phyloP scores from a whole-genome alignment of 208 protist species.

The Crithidia fasciculata region DNA sequence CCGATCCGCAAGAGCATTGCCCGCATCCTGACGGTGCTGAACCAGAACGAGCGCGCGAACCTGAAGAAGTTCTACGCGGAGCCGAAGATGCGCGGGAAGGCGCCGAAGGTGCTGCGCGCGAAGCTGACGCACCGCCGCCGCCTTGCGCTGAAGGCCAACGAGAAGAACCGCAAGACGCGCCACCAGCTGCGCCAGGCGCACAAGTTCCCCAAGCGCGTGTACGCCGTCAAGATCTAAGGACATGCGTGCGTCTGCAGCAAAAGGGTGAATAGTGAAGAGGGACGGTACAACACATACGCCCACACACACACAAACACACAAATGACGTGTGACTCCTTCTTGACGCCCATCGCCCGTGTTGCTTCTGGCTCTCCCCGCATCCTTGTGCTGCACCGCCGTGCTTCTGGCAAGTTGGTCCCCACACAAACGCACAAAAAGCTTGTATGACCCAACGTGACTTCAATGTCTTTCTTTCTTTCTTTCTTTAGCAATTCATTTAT shows the following conservation, averaged over 20 bases:
- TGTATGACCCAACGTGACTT: neutral
- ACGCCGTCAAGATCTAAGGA: conserved; percentile 87
- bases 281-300: too few species aligned
- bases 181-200: conserved; percentile 77
- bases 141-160: conserved; percentile 83
- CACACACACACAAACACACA: too few species aligned
- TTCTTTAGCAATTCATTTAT: neutral
- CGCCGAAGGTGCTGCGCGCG: conserved; percentile 77
- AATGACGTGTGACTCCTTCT: too few species aligned
- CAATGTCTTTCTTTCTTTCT: neutral
- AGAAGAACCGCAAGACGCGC: conserved; percentile 92
- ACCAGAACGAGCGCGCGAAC: conserved; percentile 94
- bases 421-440: too few species aligned
- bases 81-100: conserved; percentile 85
- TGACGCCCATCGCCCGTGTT: too few species aligned
- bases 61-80: conserved; percentile 95
- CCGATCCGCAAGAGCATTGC: conserved; percentile 97
- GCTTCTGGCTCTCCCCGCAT: too few species aligned
- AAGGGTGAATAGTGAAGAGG: neutral
- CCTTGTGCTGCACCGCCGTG: too few species aligned
- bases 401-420: too few species aligned
- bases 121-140: conserved; percentile 92
- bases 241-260: neutral
- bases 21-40: conserved; percentile 97
- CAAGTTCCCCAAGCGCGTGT: conserved; percentile 88